Conservation (phyloP, 306 rosid genomes). For the Vigna reflexopilosa region DNA sequence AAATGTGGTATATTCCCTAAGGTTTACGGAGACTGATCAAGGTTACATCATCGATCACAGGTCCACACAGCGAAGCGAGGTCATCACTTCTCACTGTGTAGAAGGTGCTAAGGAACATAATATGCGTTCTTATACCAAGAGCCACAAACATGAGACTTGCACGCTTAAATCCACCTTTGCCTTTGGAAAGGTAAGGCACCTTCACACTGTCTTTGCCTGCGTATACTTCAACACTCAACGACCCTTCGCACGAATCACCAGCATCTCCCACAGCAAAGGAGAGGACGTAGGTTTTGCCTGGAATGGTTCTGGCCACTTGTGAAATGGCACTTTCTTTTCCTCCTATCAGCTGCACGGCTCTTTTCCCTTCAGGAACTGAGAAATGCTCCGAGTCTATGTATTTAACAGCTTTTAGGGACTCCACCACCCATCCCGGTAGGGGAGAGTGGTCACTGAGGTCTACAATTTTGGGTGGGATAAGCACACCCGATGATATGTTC, state of each 20-base stretch:
- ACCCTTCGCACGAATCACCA: conserved; percentile 82
- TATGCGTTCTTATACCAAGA: conserved; percentile 54
- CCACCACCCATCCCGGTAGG: conserved; percentile 98
- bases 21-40: conserved; percentile 68
- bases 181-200: conserved; percentile 88
- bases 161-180: conserved; percentile 87
- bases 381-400: conserved; percentile 86
- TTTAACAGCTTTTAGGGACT: conserved; percentile 90
- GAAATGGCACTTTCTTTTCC: conserved; percentile 98
- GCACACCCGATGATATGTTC: conserved; percentile 84
- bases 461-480: conserved; percentile 91
- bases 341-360: conserved; percentile 84
- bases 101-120: conserved; percentile 85
- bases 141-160: conserved; percentile 79
- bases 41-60: conserved; percentile 85
- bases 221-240: conserved; percentile 87
- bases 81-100: conserved; percentile 94
- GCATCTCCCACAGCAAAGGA: conserved; percentile 88
- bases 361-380: conserved; percentile 65
- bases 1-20: neutral
- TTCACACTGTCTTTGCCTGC: conserved; percentile 75
- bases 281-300: conserved; percentile 72
- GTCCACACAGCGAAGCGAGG: conserved; percentile 91
- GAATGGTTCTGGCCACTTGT: conserved; percentile 78
- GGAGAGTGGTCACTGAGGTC: conserved; percentile 83